Evolutionary conservation across 495 filamentous ascomycete species (phyloP), one percentile per base, ranked within the genome.

Genomic region (Hyphodiscus hymeniophilus): DNA sequence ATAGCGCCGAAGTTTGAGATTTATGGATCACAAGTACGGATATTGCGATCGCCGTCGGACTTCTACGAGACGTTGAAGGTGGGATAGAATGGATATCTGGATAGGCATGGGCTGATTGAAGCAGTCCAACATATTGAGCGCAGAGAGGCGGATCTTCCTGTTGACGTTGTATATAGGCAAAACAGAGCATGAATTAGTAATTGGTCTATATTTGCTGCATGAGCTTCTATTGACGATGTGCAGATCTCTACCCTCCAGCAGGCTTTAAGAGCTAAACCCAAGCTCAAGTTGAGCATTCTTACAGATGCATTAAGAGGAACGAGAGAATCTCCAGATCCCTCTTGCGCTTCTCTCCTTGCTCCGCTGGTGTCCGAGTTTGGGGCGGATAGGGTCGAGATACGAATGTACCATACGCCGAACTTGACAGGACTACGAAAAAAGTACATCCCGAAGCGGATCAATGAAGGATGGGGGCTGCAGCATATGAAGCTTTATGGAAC

Each of bases 401-500:
- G 89, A 41, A 89, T 97, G 88, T 97, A 89, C 63, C 92, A 99
- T 66, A 97, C 94, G 1, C 94, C 92, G 2, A 99, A 97, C 55
- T 66, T 99, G 23, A 95, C 85, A 0, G 94, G 92, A 0, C 52
- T 90, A 36, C 77, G 81, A 38, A 97, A 97, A 70, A 79, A 77
- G 55, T 62, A 85, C 54, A 75, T 97, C 35, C 92, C 92, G 2
- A 82, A 79, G 52, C 76, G 92, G 8, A 88, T 97, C 60, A 99
- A 99, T 56, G 92, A 99, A 63, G 92, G 92, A 30, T 99, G 92
- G 91, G 92, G 92, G 12, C 67, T 99, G 35, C 92, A 99, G 60
- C 92, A 99, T 60, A 99, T 99, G 88, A 99, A 99, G 73, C 74
- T 99, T 0, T 99, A 99, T 55, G 92, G 94, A 0, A 66, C 95